These are phyloP conservation scores for Rickenella mellea DNA, from an alignment of 768 basidiomycete genomes.

Conservation along the genomic window DNA sequence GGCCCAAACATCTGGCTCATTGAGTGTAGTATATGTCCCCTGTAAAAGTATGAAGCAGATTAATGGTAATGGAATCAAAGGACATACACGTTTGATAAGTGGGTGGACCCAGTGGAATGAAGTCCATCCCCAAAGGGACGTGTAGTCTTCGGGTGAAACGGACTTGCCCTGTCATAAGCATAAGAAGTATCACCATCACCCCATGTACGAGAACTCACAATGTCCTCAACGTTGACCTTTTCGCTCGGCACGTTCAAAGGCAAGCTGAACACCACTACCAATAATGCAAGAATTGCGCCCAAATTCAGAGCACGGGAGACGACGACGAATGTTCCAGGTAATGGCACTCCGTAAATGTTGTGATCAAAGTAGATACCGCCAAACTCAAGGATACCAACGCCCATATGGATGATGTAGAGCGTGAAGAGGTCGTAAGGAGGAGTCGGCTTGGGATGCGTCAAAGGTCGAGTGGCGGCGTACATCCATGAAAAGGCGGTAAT, in stretches of 20 bases:
- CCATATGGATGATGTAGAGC: slow-evolving; percentile 44
- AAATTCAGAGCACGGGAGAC: slow-evolving; percentile 31
- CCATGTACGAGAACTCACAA: too few relatives aligned
- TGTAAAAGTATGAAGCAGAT: too few relatives aligned
- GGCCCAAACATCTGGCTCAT: slow-evolving; percentile 64
- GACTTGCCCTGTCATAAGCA: too few relatives aligned
- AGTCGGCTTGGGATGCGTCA: slow-evolving; percentile 43
- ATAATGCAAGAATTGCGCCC: slow-evolving; percentile 28
- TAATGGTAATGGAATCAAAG: too few relatives aligned
- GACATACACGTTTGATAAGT: slow-evolving; percentile 45
- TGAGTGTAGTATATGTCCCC: slow-evolving; percentile 42
- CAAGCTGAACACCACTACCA: slow-evolving; percentile 47
- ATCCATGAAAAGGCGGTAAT: slow-evolving; percentile 53
- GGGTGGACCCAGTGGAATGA: slow-evolving; percentile 68
- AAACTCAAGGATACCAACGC: slow-evolving; percentile 35
- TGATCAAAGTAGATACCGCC: slow-evolving; percentile 47
- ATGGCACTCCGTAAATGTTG: slow-evolving; percentile 29
- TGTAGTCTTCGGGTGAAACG: slow-evolving; percentile 68
- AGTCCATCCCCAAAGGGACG: slow-evolving; percentile 59
- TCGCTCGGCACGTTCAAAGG: slow-evolving; percentile 57
- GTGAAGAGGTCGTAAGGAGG: slow-evolving; percentile 60
- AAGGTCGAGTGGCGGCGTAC: slow-evolving; percentile 50
- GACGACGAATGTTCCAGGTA: slow-evolving; percentile 25
- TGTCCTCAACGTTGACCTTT: slow-evolving; percentile 40
- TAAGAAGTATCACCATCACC: too few relatives aligned